Percentiles rank a stretch among this genome's conserved stretches.
Evolutionary conservation across 2,329 filamentous ascomycete genomes (phyloP).

Genomic region (Epichloe sylvatica): DNA sequence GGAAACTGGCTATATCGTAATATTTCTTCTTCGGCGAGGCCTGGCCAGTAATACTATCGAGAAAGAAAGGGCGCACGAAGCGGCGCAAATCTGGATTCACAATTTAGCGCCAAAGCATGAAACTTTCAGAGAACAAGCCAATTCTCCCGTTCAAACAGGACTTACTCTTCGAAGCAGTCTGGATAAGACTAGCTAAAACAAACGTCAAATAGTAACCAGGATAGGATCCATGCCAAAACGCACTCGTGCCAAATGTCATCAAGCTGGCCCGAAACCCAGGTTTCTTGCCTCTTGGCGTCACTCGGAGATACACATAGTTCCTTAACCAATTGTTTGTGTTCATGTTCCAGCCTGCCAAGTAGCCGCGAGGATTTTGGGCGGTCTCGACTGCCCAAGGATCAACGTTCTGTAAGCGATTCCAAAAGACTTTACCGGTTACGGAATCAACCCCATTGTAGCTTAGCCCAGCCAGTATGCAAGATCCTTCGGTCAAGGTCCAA

Average conservation of each 20-base stretch:
- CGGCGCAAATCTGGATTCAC: conserved; percentile 62
- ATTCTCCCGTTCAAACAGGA: conserved; percentile 9
- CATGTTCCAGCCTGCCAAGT: conserved; percentile 92
- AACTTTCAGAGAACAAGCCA: not conserved
- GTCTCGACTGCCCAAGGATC: conserved; percentile 72
- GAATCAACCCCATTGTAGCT: conserved; percentile 90
- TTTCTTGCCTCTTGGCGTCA: conserved; percentile 90
- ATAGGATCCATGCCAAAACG: conserved; percentile 96
- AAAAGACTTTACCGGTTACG: conserved; percentile 69
- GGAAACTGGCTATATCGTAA: conserved; percentile 67
- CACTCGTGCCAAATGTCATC: conserved; percentile 86
- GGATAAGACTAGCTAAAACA: conserved; percentile 75
- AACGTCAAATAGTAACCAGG: conserved; percentile 93
- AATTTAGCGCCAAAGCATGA: not conserved
- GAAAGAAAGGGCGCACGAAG: conserved; percentile 81
- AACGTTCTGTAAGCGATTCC: conserved; percentile 82
- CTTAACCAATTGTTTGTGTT: conserved; percentile 96
- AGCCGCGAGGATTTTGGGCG: conserved; percentile 86
- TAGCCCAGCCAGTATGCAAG: conserved; percentile 84
- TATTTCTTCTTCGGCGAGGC: conserved; percentile 62
- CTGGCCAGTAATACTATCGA: conserved; percentile 58
- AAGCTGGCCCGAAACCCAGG: conserved; percentile 89
- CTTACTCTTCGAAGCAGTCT: conserved; percentile 88
- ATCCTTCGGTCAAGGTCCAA: conserved; percentile 84
- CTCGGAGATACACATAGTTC: conserved; percentile 89